Evolutionary conservation across 1,139 yeast genomes (phyloP).

Genomic region (Geotrichum citri-aurantii): DNA sequence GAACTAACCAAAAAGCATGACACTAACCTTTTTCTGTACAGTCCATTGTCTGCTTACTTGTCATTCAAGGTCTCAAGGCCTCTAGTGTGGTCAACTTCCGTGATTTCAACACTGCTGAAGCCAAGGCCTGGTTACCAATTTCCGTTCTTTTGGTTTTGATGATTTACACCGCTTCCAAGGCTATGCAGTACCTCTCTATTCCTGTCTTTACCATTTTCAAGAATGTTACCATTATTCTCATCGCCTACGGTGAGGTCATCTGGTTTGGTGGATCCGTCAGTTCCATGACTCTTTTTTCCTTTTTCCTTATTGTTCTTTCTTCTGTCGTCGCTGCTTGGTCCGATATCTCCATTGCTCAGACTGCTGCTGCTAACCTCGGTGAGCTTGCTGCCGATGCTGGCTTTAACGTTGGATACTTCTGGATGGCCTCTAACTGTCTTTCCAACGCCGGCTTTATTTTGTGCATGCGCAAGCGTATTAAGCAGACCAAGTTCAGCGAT

Average conservation of each 20-base stretch:
- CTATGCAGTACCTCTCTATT: slow-evolving; percentile 80
- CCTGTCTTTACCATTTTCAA: slow-evolving; percentile 98
- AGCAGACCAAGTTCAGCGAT: slow-evolving; percentile 93
- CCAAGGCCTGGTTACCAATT: slow-evolving; percentile 88
- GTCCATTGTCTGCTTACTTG: slow-evolving; percentile 71
- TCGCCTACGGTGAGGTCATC: slow-evolving; percentile 95
- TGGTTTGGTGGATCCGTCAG: slow-evolving; percentile 96
- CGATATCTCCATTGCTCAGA: slow-evolving; percentile 47
- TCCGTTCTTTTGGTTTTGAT: slow-evolving; percentile 81
- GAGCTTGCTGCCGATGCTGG: slow-evolving; percentile 27
- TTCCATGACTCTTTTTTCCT: slow-evolving; percentile 82
- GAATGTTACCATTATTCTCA: slow-evolving; percentile 90
- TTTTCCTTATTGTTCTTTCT: slow-evolving; percentile 84
- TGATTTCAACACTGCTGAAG: slow-evolving; percentile 78
- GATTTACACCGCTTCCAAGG: slow-evolving; percentile 97
- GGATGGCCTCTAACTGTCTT: slow-evolving; percentile 95
- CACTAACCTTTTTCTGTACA: slow-evolving; percentile 36
- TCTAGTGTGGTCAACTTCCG: slow-evolving; percentile 79
- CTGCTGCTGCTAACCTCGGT: slow-evolving; percentile 29
- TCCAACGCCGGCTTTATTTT: slow-evolving; percentile 91
- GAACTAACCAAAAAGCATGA: background rate
- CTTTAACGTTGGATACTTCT: slow-evolving; percentile 82
- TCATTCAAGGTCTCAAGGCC: slow-evolving; percentile 65
- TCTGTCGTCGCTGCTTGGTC: slow-evolving; percentile 93
- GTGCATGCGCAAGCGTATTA: slow-evolving; percentile 94